phyloP scores from a whole-genome alignment of 148 eudicot genomes.

The Rhododendron mucronatum region DNA sequence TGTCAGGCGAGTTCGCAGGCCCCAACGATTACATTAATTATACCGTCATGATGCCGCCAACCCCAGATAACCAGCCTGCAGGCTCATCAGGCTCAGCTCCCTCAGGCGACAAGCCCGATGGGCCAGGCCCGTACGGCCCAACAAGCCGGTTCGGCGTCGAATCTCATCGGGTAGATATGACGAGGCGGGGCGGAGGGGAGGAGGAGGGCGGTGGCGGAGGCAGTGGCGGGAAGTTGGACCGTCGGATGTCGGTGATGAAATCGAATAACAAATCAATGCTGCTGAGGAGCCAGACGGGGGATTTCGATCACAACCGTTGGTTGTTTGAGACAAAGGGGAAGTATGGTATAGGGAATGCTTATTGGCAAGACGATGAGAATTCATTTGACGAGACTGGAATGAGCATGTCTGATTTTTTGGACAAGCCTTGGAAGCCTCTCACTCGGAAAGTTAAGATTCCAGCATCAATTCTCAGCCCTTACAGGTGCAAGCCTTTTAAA shows the following conservation, averaged over 20 bases:
- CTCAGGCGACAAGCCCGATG: conserved; percentile 30
- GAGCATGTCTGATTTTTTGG: conserved; percentile 73
- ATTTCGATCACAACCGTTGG: conserved; percentile 90
- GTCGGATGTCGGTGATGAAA: conserved; percentile 54
- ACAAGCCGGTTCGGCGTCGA: conserved; percentile 22
- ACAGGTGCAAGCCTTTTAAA: conserved; percentile 42
- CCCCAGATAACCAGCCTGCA: conserved; percentile 75
- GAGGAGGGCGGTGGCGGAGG: background rate
- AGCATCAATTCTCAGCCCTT: conserved; percentile 69
- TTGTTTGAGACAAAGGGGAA: conserved; percentile 82
- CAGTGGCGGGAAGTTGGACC: conserved; percentile 36
- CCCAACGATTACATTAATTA: conserved; percentile 47
- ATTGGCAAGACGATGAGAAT: conserved; percentile 61
- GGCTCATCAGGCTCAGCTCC: background rate
- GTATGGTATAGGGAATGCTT: conserved; percentile 89
- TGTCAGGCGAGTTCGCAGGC: conserved; percentile 33
- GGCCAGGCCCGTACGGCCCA: conserved; percentile 16
- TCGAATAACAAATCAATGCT: conserved; percentile 67
- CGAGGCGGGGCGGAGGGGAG: conserved; percentile 12
- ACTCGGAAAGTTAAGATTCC: conserved; percentile 66
- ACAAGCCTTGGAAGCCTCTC: conserved; percentile 96
- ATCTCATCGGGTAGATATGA: conserved; percentile 6
- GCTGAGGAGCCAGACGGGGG: conserved; percentile 70
- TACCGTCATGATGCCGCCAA: conserved; percentile 79
- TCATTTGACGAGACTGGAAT: conserved; percentile 48